Evolutionary conservation across 1,139 yeast genomes (phyloP), one percentile per base, ranked within the genome.

Genomic region (Saccharomyces hybrid): DNA sequence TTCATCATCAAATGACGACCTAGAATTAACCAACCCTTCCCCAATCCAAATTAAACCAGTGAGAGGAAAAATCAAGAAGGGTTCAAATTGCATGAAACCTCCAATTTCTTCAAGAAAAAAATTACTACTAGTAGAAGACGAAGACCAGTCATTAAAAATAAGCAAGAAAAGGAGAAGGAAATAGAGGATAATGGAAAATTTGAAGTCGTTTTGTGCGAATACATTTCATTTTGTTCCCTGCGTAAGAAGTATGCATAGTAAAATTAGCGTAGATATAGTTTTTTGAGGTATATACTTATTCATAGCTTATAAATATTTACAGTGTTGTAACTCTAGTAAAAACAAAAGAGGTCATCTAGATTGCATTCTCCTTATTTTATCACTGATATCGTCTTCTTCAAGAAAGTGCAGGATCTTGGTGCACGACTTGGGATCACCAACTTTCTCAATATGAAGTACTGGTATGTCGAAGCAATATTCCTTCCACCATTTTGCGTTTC

Each of bases 391-490:
- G 11, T 79, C 80, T 52, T 77, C 76, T 56, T 82, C 73, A 54
- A 90, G 77, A 55, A 83, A 78, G 71, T 90, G 97, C 91, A 89
- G 88, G 65, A 85, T 81, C 64, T 84, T 85, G 13, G 78, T 76
- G 4, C 84, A 76, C 50, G 77, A 73, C 44, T 66, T 70, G 50
- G 75, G 76, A 4, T 61, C 59, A 5, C 70, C 75, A 2, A 72
- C 72, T 56, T 82, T 69, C 59, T 83, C 85, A 16, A 88, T 75
- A 65, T 90, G 96, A 46, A 89, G 70, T 0, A 91, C 97, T 0
- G 97, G 97, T 1, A 90, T 91, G 66, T 91, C 97, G 69, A 83
- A 89, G 59, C 96, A 86, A 64, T 90, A 91, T 57, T 77, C 76
- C 57, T 88, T 95, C 76, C 83, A 87, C 90, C 95, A 88, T 52